Percentiles rank a stretch among this genome's conserved stretches.
Evolutionary conservation across 768 basidiomycete species (phyloP).

Genomic region (Aureoboletus auriporus): DNA sequence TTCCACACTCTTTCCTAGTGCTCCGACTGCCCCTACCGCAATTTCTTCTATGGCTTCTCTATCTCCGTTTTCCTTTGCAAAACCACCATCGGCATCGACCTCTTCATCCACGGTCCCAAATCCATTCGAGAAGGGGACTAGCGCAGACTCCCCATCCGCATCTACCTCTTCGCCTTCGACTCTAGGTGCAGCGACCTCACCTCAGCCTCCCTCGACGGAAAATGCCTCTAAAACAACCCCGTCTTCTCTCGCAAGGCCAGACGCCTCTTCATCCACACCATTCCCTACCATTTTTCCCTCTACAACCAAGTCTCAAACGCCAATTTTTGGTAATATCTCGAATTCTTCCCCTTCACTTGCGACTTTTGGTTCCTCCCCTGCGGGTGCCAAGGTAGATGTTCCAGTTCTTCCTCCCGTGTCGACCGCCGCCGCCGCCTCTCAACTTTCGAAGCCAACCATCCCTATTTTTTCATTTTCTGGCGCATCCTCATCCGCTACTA

Average conservation of each 20-base stretch:
- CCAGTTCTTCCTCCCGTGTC: background rate
- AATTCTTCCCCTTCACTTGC: background rate
- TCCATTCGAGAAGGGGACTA: conserved; percentile 29
- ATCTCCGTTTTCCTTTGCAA: conserved; percentile 16
- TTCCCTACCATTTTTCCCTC: conserved; percentile 4
- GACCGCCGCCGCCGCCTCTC: background rate
- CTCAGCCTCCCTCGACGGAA: conserved; percentile 7
- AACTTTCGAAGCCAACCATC: conserved; percentile 10
- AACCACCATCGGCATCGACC: conserved; percentile 1
- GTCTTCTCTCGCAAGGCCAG: conserved; percentile 16
- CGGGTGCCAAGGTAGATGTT: conserved; percentile 6
- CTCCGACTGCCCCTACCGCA: conserved; percentile 6
- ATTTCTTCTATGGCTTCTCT: conserved; percentile 8
- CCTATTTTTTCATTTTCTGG: conserved; percentile 22
- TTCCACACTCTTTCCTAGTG: conserved; percentile 11
- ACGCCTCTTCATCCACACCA: conserved; percentile 24
- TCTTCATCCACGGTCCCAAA: conserved; percentile 21
- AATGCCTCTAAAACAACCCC: conserved; percentile 8
- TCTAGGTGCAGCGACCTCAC: conserved; percentile 5
- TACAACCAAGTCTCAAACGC: conserved; percentile 9
- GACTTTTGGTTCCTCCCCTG: conserved; percentile 8
- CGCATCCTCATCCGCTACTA: conserved; percentile 1
- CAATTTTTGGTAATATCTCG: conserved; percentile 17
- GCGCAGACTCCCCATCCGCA: conserved; percentile 4
- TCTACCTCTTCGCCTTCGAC: conserved; percentile 6